A percentile compares a stretch with the other conserved stretches of the same genome.
phyloP scores from a whole-genome alignment of 129 eudicot genomes.

The Helichrysum umbraculigerum region DNA sequence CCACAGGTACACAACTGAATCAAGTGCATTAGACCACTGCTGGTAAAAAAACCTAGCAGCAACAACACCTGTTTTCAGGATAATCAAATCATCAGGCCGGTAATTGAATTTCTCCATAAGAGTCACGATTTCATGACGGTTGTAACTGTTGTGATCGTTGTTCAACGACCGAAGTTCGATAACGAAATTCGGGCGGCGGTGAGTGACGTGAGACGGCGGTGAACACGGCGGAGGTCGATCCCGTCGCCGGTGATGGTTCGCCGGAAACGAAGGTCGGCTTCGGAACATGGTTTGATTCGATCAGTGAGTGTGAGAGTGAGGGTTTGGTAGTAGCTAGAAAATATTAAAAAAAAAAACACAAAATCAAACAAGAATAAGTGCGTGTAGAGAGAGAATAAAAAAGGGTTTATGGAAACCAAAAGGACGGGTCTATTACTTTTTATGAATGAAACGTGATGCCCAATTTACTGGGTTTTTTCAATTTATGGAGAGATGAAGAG shows the following conservation, averaged over 20 bases:
- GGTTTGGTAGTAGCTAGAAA: not conserved
- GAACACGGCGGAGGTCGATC: constrained; percentile 42
- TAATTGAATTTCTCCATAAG: constrained; percentile 35
- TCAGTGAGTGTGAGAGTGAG: constrained; percentile 11
- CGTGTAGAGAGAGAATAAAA: no score
- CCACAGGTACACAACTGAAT: constrained; percentile 57
- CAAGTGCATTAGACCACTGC: constrained; percentile 61
- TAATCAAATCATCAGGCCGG: constrained; percentile 28
- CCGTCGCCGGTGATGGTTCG: constrained; percentile 25
- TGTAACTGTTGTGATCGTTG: constrained; percentile 3
- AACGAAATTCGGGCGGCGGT: constrained; percentile 42
- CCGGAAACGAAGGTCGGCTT: constrained; percentile 4
- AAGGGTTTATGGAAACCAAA: no score
- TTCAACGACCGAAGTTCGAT: constrained; percentile 37
- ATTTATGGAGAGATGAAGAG: not conserved
- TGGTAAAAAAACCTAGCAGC: constrained; percentile 40
- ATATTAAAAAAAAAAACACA: no score
- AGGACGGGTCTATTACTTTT: no score
- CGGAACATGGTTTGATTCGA: constrained; percentile 15
- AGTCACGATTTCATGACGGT: constrained; percentile 29
- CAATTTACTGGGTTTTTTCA: not conserved
- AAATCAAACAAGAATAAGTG: no score
- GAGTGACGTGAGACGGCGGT: constrained; percentile 10
- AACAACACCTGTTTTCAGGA: constrained; percentile 10
- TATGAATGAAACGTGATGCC: not conserved